Percentiles rank a stretch among this genome's conserved stretches.
Conservation (phyloP, 1,139 yeast genomes). For the Magnusiomyces suaveolens region DNA sequence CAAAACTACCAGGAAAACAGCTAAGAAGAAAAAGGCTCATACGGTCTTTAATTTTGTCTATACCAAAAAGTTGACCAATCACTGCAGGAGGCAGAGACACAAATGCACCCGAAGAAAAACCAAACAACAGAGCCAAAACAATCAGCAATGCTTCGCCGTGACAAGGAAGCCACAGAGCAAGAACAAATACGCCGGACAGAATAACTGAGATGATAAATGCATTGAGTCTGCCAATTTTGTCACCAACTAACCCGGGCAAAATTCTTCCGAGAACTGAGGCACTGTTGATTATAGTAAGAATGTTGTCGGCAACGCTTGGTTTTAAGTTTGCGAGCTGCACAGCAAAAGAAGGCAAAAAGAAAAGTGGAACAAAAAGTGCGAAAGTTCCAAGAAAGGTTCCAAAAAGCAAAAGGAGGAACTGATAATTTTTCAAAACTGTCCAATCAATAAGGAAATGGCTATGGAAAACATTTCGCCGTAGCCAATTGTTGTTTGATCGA, state of each 20-base stretch:
- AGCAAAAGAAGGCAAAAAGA: constrained; percentile 18
- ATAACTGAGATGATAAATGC: constrained; percentile 30
- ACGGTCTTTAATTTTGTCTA: constrained; percentile 39
- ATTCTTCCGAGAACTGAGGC: constrained; percentile 44
- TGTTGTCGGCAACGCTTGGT: constrained; percentile 21
- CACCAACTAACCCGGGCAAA: constrained; percentile 40
- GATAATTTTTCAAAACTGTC: constrained; percentile 18
- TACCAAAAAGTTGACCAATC: constrained; percentile 39
- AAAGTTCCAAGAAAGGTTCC: constrained; percentile 28
- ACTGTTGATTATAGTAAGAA: constrained; percentile 43
- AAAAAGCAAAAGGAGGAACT: constrained; percentile 18
- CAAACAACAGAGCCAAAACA: constrained; percentile 39
- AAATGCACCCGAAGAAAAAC: constrained; percentile 38
- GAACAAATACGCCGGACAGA: constrained; percentile 22
- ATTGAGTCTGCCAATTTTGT: constrained; percentile 40
- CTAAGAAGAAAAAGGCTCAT: constrained; percentile 51
- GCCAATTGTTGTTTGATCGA: not conserved
- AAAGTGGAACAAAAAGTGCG: constrained; percentile 34
- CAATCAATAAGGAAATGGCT: constrained; percentile 13
- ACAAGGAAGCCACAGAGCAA: constrained; percentile 26
- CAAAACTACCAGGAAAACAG: constrained; percentile 42
- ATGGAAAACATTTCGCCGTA: not conserved
- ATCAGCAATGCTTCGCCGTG: constrained; percentile 20
- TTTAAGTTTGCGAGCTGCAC: constrained; percentile 16
- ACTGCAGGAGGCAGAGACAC: constrained; percentile 35